Base-by-base conservation (phyloP, 1,139 yeast species). In the Pichia sorboxylosa region DNA sequence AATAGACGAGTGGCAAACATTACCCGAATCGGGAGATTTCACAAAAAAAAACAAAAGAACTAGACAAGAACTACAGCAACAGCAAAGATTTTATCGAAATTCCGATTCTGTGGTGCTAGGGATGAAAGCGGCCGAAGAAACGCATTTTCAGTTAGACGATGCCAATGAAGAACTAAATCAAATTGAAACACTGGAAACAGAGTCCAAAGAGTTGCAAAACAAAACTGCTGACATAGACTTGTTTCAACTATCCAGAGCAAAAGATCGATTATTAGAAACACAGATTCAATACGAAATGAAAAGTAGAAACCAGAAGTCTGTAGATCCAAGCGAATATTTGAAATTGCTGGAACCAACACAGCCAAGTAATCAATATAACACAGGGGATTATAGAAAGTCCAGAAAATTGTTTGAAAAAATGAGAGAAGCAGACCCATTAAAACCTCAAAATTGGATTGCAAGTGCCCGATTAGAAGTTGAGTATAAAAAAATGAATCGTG, bases 21-120 rank as follows among this genome's bases (percentile, higher is more conserved):
- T 90, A 5, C 97, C 98, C 0, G 95, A 84, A 41, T 92, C 85
- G 1, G 83, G 85, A 2, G 98, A 90, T 55, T 61, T 82, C 45
- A 90, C 98, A 0, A 67, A 78, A 45, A 61, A 73, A 39, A 84
- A 85, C 52, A 84, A 85, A 47, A 60, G 97, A 35, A 59, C 68
- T 32, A 59, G 95, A 31, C 54, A 74, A 29, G 64, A 76, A 35
- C 69, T 71, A 31, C 80, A 77, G 46, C 69, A 63, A 48, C 73
- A 72, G 37, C 76, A 75, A 43, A 58, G 95, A 36, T 70, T 69
- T 26, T 87, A 84, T 51, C 84, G 94, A 11, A 83, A 81, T 4
- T 94, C 96, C 0, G 97, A 90, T 50, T 53, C 73, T 4, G 58
- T 84, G 2, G 46, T 74, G 3, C 56, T 63, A 0, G 61, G 59